phyloP scores from a whole-genome alignment of 2,329 filamentous ascomycete species.

The Tolypocladium endophyticum region DNA sequence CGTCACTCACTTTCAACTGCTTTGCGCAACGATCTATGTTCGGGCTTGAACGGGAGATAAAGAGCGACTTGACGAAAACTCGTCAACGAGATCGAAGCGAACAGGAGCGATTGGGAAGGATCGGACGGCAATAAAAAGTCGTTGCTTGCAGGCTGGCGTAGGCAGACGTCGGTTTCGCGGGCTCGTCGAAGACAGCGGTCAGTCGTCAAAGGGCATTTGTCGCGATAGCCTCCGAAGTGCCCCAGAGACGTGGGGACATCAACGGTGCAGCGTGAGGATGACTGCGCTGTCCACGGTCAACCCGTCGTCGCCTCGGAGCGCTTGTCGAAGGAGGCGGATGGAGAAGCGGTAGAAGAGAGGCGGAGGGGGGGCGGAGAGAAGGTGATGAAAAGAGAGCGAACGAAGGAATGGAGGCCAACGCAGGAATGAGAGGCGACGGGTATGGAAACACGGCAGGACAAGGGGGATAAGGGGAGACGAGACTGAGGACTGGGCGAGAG shows the following conservation, averaged over 20 bases:
- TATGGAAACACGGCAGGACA: slow-evolving; percentile 22
- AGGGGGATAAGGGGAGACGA: slow-evolving; percentile 7
- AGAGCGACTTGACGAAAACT: slow-evolving; percentile 37
- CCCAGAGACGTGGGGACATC: slow-evolving; percentile 15
- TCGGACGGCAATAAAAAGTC: slow-evolving; percentile 11
- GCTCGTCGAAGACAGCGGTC: slow-evolving; percentile 12
- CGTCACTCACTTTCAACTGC: slow-evolving; percentile 10
- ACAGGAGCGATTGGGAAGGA: slow-evolving; percentile 15
- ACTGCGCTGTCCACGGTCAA: slow-evolving; percentile 19
- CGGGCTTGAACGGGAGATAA: slow-evolving; percentile 9
- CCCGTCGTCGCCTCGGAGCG: slow-evolving; percentile 21
- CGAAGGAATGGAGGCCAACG: slow-evolving; percentile 14
- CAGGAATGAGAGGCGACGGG: slow-evolving; percentile 13
- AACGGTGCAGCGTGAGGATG: slow-evolving; percentile 9
- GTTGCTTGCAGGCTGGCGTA: slow-evolving; percentile 9
- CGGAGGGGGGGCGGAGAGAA: slow-evolving; percentile 7
- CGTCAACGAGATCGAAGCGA: slow-evolving; percentile 23
- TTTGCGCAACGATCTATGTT: slow-evolving; percentile 6
- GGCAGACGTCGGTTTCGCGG: slow-evolving; percentile 2
- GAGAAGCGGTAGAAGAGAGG: slow-evolving; percentile 10
- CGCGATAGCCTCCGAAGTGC: slow-evolving; percentile 18
- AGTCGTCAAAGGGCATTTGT: slow-evolving; percentile 21
- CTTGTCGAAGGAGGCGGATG: slow-evolving; percentile 18
- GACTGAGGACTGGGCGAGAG: slow-evolving; percentile 3
- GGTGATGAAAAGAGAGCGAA: slow-evolving; percentile 14